Evolutionary conservation across 148 eudicot genomes (phyloP), one percentile per base, ranked within the genome.

Genomic region (Amaranthus hypochondriacus): DNA sequence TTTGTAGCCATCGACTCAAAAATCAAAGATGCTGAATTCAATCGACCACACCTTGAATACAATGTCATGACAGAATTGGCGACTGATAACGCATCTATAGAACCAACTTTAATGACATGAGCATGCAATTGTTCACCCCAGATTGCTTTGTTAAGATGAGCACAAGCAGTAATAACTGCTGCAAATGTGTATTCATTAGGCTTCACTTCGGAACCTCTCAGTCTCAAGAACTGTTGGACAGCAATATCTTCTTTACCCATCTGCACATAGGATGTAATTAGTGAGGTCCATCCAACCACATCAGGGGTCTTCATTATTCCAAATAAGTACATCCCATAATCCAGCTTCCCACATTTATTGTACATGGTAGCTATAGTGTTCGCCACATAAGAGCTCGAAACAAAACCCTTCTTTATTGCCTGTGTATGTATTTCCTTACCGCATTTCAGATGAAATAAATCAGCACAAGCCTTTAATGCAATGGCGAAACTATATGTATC

Each of bases 391-490:
- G 90, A 77, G 43, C 79, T 80, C 9, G 42, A 60, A 79, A 82
- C 86, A 75, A 85, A 86, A 18, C 90, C 94, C 75, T 64, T 85
- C 81, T 87, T 92, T 64, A 89, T 73, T 28, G 87, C 85, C 39
- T 84, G 89, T 3, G 89, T 65, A 70, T 92, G 98, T 47, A 92
- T 83, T 71, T 90, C 93, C 81, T 84, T 88, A 57, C 98, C 98
- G 59, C 80, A 78, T 69, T 77, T 79, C 70, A 90, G 65, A 64
- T 81, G 77, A 64, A 80, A 82, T 6, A 62, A 73, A 67, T 85
- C 86, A 48, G 96, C 87, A 81, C 98, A 92, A 12, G 96, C 96
- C 84, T 92, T 92, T 78, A 92, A 85, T 2, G 93, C 98, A 80
- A 84, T 90, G 5, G 98, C 90, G 71, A 86, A 86, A 56, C 87